Percentiles rank a stretch among this genome's conserved stretches.
Conservation (phyloP, 2,329 filamentous ascomycete species). For the Colletotrichum acutatum region DNA sequence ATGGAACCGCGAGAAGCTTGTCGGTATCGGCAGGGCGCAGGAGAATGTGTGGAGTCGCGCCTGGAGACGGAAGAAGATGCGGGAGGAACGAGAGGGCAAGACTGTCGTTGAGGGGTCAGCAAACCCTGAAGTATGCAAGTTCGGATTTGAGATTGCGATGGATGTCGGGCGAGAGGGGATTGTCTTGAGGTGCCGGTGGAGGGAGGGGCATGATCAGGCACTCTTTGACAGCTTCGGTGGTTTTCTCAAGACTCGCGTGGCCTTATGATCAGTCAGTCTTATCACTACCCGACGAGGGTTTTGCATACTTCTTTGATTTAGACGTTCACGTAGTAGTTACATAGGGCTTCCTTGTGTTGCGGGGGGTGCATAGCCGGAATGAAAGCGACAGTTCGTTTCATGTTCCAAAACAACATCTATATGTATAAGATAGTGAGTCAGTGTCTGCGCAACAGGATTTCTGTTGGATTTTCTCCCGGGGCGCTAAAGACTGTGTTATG, state of each 20-base stretch:
- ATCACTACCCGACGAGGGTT: neutral
- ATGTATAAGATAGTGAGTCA: no score
- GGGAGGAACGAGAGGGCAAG: conserved; percentile 36
- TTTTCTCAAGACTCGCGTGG: conserved; percentile 66
- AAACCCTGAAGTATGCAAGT: conserved; percentile 51
- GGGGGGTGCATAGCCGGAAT: no score
- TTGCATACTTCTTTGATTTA: no score
- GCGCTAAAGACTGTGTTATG: no score
- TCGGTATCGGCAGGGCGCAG: conserved; percentile 72
- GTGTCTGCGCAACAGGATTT: no score
- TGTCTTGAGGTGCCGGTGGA: conserved; percentile 71
- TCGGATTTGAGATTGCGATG: conserved; percentile 70
- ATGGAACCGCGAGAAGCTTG: conserved; percentile 65
- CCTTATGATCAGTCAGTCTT: neutral
- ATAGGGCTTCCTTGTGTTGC: no score
- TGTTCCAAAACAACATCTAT: no score
- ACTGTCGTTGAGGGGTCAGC: conserved; percentile 37
- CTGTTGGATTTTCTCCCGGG: no score
- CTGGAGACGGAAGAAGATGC: conserved; percentile 70
- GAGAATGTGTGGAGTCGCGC: conserved; percentile 83
- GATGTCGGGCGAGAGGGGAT: conserved; percentile 53
- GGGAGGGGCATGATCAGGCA: conserved; percentile 77
- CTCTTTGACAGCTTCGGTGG: conserved; percentile 91
- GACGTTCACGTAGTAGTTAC: no score
- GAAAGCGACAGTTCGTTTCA: no score